Conservation (phyloP, 331 rosid species). For the Telfairia occidentalis region DNA sequence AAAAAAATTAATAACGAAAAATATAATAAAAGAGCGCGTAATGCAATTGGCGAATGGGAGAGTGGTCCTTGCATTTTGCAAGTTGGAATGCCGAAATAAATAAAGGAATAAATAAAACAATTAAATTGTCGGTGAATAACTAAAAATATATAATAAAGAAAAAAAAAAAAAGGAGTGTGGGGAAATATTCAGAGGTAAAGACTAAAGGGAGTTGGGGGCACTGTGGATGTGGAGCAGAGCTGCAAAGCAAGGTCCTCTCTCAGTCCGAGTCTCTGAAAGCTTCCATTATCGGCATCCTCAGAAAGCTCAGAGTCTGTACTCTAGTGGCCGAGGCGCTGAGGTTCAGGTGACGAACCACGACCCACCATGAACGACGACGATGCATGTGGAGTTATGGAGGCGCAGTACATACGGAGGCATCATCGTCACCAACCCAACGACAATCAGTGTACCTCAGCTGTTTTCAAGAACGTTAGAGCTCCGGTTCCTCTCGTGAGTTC, state of each 20-base stretch:
- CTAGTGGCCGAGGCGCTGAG: not conserved
- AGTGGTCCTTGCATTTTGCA: not conserved
- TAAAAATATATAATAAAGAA: not conserved
- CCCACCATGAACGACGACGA: conserved; percentile 23
- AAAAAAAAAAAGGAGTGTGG: not conserved
- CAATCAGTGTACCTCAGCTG: conserved; percentile 36
- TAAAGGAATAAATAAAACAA: not conserved
- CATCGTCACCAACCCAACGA: conserved; percentile 31
- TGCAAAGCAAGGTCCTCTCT: not conserved
- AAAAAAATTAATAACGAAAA: not conserved
- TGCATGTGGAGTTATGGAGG: conserved; percentile 25
- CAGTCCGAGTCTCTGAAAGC: not conserved
- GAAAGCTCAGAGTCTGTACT: not conserved
- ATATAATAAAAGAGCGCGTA: not conserved
- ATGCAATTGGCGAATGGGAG: conserved; percentile 1
- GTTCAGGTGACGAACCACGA: not conserved
- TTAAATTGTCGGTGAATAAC: conserved; percentile 6
- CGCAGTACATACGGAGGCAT: conserved; percentile 31
- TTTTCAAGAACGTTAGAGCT: conserved; percentile 37
- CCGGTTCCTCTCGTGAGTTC: conserved; percentile 36
- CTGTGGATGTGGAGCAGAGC: not conserved
- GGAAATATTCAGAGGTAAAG: conserved; percentile 2
- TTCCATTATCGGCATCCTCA: conserved; percentile 1
- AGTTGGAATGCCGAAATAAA: not conserved
- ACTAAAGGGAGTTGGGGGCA: not conserved